phyloP scores from a whole-genome alignment of 176 grass and related monocot species.

The Oryza meridionalis region DNA sequence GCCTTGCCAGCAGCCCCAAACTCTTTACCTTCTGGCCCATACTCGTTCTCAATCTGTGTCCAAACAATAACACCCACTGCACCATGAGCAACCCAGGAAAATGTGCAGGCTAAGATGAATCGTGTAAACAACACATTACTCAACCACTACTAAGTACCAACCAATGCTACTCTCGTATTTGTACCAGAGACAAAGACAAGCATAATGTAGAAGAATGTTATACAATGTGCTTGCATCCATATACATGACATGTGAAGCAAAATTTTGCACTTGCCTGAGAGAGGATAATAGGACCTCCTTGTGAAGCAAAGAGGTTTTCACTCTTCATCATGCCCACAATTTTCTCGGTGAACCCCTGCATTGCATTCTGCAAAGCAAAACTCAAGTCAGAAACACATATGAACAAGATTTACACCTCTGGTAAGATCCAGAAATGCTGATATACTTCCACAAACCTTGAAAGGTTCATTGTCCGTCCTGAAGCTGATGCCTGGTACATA shows the following conservation, averaged over 20 bases:
- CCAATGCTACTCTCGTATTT: slow-evolving; percentile 8
- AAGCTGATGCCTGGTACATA: slow-evolving; percentile 99
- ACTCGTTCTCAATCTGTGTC: slow-evolving; percentile 97
- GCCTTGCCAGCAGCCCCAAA: slow-evolving; percentile 80
- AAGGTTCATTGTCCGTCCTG: slow-evolving; percentile 96
- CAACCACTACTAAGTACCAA: not conserved
- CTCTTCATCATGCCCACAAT: slow-evolving; percentile 95
- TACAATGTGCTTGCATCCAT: slow-evolving; percentile 10
- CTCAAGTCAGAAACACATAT: slow-evolving; percentile 12
- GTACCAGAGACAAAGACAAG: not conserved
- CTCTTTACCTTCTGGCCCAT: slow-evolving; percentile 85
- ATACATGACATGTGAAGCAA: not conserved
- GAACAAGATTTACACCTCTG: not conserved
- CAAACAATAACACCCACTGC: slow-evolving; percentile 17
- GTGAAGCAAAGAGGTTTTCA: slow-evolving; percentile 89
- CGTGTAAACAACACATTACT: not conserved
- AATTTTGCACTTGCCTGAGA: slow-evolving; percentile 73
- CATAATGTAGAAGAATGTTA: not conserved
- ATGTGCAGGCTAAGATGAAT: not conserved
- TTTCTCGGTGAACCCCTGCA: slow-evolving; percentile 96
- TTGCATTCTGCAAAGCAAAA: slow-evolving; percentile 67
- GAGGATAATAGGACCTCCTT: slow-evolving; percentile 97
- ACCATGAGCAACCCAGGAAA: not conserved
- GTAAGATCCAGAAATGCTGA: slow-evolving; percentile 39
- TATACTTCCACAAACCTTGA: slow-evolving; percentile 66